A percentile compares a stretch with the other conserved stretches of the same genome.
These are phyloP conservation scores for Rhodofomes roseus DNA, from an alignment of 1,284 basidiomycete species.

Conservation along the genomic window DNA sequence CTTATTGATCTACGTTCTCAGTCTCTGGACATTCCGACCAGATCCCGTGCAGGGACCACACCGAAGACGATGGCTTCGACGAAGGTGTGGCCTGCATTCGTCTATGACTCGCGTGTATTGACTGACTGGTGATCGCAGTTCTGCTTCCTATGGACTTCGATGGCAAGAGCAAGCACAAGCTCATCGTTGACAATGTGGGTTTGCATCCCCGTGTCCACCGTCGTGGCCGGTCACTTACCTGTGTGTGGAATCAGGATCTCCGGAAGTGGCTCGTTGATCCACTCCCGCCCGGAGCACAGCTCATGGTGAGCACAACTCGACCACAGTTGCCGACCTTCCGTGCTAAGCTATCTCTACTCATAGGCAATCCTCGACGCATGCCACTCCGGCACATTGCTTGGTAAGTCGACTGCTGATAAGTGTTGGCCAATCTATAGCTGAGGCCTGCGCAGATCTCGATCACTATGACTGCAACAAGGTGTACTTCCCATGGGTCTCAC, in stretches of 20 bases:
- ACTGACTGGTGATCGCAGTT: neutral
- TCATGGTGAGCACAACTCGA: constrained; percentile 23
- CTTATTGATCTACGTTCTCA: neutral
- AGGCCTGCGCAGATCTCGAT: constrained; percentile 12
- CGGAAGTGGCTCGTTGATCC: constrained; percentile 34
- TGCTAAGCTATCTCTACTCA: no score
- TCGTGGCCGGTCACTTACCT: neutral
- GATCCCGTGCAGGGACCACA: constrained; percentile 9
- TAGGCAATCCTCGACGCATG: constrained; percentile 45
- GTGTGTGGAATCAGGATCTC: constrained; percentile 29
- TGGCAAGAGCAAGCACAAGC: constrained; percentile 8
- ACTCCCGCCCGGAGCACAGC: constrained; percentile 37
- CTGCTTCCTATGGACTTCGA: constrained; percentile 19
- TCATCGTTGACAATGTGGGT: constrained; percentile 35
- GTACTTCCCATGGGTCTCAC: constrained; percentile 44
- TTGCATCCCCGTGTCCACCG: neutral
- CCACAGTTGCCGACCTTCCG: neutral
- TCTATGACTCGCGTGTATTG: neutral
- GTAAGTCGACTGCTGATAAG: constrained; percentile 12
- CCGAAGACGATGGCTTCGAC: constrained; percentile 23
- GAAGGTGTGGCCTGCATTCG: constrained; percentile 28
- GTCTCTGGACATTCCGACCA: constrained; percentile 18
- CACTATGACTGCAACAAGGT: constrained; percentile 44
- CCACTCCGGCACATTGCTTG: constrained; percentile 43
- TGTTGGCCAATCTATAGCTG: neutral